phyloP scores from a whole-genome alignment of 768 basidiomycete genomes.

The Thelephora aurantiotincta region DNA sequence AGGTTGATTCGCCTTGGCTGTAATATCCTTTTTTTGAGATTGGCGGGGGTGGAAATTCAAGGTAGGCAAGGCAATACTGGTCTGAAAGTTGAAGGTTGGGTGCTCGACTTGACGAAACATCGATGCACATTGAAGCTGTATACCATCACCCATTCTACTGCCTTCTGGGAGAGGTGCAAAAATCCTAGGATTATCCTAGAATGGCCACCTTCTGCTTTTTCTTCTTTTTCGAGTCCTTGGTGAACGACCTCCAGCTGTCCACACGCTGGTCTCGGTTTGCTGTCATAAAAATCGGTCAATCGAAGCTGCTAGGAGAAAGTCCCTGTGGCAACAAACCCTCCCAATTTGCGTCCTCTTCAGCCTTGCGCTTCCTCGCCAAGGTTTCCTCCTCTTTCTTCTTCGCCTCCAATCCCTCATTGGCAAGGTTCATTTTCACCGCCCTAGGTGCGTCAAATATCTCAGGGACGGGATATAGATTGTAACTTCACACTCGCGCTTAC shows the following conservation, averaged over 20 bases:
- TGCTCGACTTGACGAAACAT: too few relatives aligned
- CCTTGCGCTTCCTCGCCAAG: conserved; percentile 65
- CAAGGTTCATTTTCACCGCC: conserved; percentile 80
- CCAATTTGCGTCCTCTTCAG: conserved; percentile 79
- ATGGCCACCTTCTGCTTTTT: conserved; percentile 50
- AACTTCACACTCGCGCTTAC: conserved; percentile 27
- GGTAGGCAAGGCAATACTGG: too few relatives aligned
- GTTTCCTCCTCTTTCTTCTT: conserved; percentile 85
- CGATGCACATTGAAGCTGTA: background rate
- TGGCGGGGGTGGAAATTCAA: too few relatives aligned
- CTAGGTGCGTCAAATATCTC: conserved; percentile 22
- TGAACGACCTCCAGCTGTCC: conserved; percentile 71
- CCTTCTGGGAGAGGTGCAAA: background rate
- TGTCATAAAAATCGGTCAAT: conserved; percentile 2
- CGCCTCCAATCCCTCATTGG: conserved; percentile 89
- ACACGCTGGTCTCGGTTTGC: conserved; percentile 64
- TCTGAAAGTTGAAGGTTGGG: too few relatives aligned
- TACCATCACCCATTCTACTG: background rate
- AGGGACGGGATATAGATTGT: background rate
- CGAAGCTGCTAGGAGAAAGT: background rate
- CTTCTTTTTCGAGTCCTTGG: conserved; percentile 62
- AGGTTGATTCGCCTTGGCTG: too few relatives aligned
- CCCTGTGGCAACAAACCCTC: conserved; percentile 42
- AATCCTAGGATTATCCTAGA: conserved; percentile 9
- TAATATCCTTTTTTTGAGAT: too few relatives aligned